Evolutionary conservation across 169 alveolate genomes (phyloP).

Genomic region (Cryptosporidium andersoni): DNA sequence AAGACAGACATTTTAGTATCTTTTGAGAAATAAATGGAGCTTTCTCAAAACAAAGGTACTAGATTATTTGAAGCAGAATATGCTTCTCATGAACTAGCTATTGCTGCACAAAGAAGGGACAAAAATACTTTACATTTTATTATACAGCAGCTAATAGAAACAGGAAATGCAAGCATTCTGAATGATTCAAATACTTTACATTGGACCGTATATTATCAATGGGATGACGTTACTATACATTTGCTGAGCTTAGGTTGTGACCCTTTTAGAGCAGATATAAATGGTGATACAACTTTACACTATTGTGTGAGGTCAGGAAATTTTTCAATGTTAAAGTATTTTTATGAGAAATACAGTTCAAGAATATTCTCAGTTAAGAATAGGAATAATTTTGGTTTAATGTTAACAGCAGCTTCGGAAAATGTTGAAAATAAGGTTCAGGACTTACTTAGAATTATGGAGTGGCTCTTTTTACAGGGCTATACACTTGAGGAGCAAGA

Average conservation of each 20-base stretch:
- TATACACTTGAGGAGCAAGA: constrained; percentile 90
- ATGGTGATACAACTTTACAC: constrained; percentile 76
- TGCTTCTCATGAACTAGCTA: constrained; percentile 65
- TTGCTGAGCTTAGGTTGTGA: constrained; percentile 67
- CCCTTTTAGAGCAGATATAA: constrained; percentile 76
- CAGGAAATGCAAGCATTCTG: constrained; percentile 72
- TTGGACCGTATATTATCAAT: constrained; percentile 83
- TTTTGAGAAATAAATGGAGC: constrained; percentile 31
- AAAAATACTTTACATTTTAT: constrained; percentile 53
- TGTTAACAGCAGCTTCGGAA: constrained; percentile 87
- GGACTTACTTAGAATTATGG: constrained; percentile 82
- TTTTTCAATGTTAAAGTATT: constrained; percentile 76
- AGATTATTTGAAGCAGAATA: constrained; percentile 61
- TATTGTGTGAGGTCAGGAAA: constrained; percentile 76
- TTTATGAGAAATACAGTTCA: constrained; percentile 73
- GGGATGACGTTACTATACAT: constrained; percentile 80
- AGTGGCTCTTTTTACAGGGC: constrained; percentile 85
- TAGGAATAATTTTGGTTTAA: constrained; percentile 75
- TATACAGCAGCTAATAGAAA: constrained; percentile 61
- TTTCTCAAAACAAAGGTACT: constrained; percentile 21
- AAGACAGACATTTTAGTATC: background rate
- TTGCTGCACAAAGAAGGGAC: constrained; percentile 71
- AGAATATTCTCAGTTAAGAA: constrained; percentile 66
- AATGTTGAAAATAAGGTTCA: constrained; percentile 80
- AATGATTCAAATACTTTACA: constrained; percentile 74